Evolutionary conservation across 2,329 filamentous ascomycete genomes (phyloP).

Genomic region (Fusarium incarnatum): DNA sequence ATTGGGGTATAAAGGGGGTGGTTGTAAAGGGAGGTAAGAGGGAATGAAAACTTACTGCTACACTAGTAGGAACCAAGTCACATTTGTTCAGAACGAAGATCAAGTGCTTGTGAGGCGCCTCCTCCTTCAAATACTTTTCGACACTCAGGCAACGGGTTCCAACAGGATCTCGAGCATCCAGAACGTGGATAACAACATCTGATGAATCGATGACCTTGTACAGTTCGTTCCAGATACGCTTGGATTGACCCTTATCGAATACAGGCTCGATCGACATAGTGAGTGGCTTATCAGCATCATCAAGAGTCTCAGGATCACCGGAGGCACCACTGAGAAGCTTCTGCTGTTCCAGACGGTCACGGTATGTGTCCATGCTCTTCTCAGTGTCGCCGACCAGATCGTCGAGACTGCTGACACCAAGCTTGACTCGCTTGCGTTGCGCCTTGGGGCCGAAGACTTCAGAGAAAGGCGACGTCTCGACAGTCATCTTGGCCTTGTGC

Average conservation of each 20-base stretch:
- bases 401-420: slow-evolving; percentile 82
- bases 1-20: slow-evolving; percentile 67
- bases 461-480: slow-evolving; percentile 86
- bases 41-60: slow-evolving; percentile 81
- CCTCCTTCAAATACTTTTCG: slow-evolving; percentile 92
- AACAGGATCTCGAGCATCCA: slow-evolving; percentile 89
- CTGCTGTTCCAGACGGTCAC: slow-evolving; percentile 83
- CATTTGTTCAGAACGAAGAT: slow-evolving; percentile 59
- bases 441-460: slow-evolving; percentile 95
- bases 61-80: slow-evolving; percentile 89
- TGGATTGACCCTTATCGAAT: slow-evolving; percentile 94
- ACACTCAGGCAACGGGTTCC: slow-evolving; percentile 83
- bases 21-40: slow-evolving; percentile 46
- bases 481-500: slow-evolving; percentile 92
- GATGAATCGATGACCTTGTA: slow-evolving; percentile 96
- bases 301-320: slow-evolving; percentile 65
- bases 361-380: slow-evolving; percentile 83
- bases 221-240: slow-evolving; percentile 96
- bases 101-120: slow-evolving; percentile 96
- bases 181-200: slow-evolving; percentile 94
- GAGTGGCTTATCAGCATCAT: slow-evolving; percentile 55
- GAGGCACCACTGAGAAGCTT: slow-evolving; percentile 79
- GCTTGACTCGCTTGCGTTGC: slow-evolving; percentile 91
- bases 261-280: slow-evolving; percentile 83
- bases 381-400: slow-evolving; percentile 85